phyloP scores from a whole-genome alignment of 108 stramenopile species.

The Nitzschia inconspicua region DNA sequence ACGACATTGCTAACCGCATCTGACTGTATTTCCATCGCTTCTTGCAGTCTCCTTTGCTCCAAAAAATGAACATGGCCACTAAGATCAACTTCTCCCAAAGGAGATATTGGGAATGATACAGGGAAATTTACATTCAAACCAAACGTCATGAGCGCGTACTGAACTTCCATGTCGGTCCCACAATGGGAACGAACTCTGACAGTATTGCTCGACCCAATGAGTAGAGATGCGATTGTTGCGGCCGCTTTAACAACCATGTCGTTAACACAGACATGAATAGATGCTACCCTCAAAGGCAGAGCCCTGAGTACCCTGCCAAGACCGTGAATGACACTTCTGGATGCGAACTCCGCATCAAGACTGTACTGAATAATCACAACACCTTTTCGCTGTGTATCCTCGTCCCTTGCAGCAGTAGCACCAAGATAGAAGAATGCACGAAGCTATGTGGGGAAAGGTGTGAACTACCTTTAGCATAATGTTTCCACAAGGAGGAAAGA shows the following conservation, averaged over 20 bases:
- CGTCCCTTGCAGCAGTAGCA: slow-evolving; percentile 5
- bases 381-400: slow-evolving; percentile 8
- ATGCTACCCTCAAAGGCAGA: slow-evolving; percentile 2
- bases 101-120: slow-evolving; percentile 15
- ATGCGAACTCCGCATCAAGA: background rate
- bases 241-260: background rate
- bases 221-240: background rate
- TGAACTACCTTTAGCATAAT: background rate
- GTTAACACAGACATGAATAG: slow-evolving; percentile 10
- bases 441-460: background rate
- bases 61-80: slow-evolving; percentile 1
- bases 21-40: no score
- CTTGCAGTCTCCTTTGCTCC: background rate
- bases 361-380: slow-evolving; percentile 3
- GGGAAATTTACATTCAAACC: slow-evolving; percentile 10
- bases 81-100: slow-evolving; percentile 10
- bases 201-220: background rate
- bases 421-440: slow-evolving; percentile 3
- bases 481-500: background rate
- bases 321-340: background rate
- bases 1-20: no score
- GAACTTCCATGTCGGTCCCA: slow-evolving; percentile 16
- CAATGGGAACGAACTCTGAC: slow-evolving; percentile 7
- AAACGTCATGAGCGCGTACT: slow-evolving; percentile 16
- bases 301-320: background rate